These are phyloP conservation scores for Didymella pinodella DNA, from an alignment of 2,329 filamentous ascomycete species.

Conservation along the genomic window DNA sequence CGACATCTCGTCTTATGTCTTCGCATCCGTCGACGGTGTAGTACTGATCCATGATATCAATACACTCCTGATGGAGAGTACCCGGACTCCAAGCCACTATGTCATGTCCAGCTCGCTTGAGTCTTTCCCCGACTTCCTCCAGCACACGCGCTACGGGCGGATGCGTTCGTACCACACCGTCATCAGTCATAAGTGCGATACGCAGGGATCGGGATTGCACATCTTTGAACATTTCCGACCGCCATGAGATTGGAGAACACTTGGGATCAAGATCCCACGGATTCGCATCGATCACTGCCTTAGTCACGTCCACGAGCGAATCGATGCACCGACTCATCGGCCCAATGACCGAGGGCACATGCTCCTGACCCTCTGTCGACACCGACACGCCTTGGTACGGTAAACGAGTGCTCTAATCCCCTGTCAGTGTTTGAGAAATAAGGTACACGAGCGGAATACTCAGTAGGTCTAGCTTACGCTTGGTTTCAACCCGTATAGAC, in stretches of 20 bases:
- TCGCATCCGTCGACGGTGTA: constrained; percentile 70
- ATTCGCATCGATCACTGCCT: constrained; percentile 55
- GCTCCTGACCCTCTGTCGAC: constrained; percentile 69
- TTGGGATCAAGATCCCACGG: constrained; percentile 65
- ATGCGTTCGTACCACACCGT: constrained; percentile 64
- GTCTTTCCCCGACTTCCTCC: constrained; percentile 45
- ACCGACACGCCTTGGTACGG: constrained; percentile 67
- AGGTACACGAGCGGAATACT: constrained; percentile 7
- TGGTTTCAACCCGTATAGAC: constrained; percentile 64
- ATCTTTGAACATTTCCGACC: constrained; percentile 54
- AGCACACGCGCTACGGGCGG: constrained; percentile 62
- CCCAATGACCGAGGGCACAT: constrained; percentile 69
- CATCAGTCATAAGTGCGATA: constrained; percentile 61
- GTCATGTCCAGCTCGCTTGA: constrained; percentile 62
- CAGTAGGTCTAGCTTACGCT: constrained; percentile 35
- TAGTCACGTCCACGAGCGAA: constrained; percentile 61
- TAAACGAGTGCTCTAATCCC: constrained; percentile 61
- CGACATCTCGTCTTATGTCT: constrained; percentile 65
- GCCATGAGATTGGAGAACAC: constrained; percentile 64
- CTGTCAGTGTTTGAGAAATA: constrained; percentile 1
- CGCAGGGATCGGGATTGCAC: constrained; percentile 56
- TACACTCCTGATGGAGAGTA: constrained; percentile 62
- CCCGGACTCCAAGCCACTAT: constrained; percentile 62
- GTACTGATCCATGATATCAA: constrained; percentile 67
- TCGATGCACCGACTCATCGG: constrained; percentile 64